Conservation (phyloP, 352 stramenopile genomes). For the Pythium dissimile region DNA sequence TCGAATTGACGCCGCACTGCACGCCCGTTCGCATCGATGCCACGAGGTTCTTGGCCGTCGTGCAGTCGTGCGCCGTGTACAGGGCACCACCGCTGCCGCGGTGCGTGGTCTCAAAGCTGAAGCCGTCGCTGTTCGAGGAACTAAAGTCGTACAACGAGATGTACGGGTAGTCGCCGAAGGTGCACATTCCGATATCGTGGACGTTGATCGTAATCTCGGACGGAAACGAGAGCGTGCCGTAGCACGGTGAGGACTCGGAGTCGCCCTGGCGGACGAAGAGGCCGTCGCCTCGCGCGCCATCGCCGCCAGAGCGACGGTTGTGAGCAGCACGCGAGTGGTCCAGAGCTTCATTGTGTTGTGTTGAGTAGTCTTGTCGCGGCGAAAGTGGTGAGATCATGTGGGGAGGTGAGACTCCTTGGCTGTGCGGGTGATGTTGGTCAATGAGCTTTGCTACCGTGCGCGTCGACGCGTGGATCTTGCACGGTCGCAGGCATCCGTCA, state of each 20-base stretch:
- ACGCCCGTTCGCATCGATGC: background rate
- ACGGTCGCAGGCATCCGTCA: too few relatives aligned
- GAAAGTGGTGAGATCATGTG: too few relatives aligned
- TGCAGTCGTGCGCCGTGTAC: background rate
- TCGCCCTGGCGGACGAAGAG: background rate
- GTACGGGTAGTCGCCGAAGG: background rate
- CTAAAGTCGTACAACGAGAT: background rate
- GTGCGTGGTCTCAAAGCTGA: background rate
- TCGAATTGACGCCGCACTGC: background rate
- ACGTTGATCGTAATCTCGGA: background rate
- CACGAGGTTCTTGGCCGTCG: background rate
- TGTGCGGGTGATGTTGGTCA: too few relatives aligned
- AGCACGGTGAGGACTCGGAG: background rate
- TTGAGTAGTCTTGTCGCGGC: too few relatives aligned
- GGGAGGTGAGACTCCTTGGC: too few relatives aligned
- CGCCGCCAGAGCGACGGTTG: background rate
- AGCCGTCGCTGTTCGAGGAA: background rate
- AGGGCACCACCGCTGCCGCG: background rate
- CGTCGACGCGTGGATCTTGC: too few relatives aligned
- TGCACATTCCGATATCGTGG: background rate
- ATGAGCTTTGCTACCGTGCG: too few relatives aligned
- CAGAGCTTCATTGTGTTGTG: too few relatives aligned
- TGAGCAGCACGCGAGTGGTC: too few relatives aligned
- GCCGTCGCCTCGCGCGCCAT: background rate
- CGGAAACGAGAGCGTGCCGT: background rate